These are phyloP conservation scores for Colletotrichum nymphaeae DNA, from an alignment of 2,329 filamentous ascomycete genomes.

Conservation along the genomic window DNA sequence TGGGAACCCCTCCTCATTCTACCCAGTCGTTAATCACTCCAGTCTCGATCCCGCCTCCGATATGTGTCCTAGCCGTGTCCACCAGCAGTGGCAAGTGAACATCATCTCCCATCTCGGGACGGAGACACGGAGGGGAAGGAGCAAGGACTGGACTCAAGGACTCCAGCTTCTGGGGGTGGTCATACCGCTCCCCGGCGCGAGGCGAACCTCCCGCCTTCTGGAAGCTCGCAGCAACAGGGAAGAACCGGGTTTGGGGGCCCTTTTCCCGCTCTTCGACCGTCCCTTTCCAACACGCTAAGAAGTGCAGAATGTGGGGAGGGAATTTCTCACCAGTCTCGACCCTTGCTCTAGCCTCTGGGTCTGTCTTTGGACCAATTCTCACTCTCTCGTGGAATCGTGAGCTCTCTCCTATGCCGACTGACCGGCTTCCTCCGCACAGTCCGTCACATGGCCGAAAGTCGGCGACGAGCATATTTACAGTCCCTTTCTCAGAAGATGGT, in stretches of 20 bases:
- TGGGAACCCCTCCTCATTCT: not conserved
- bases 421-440: not conserved
- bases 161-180: constrained; percentile 1
- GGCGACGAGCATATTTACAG: not conserved
- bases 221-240: constrained; percentile 3
- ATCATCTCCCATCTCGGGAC: constrained; percentile 23
- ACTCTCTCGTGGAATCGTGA: not conserved
- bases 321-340: not conserved
- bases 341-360: not conserved
- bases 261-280: not conserved
- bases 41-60: not conserved
- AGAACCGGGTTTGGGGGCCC: constrained; percentile 13
- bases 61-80: not conserved
- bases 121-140: not conserved
- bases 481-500: not conserved
- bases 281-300: constrained; percentile 15
- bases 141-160: not conserved
- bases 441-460: not conserved
- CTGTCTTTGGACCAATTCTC: no score
- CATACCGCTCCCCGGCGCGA: constrained; percentile 2
- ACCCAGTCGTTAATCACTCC: not conserved
- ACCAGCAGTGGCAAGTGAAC: not conserved
- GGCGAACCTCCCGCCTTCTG: constrained; percentile 22
- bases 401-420: not conserved
- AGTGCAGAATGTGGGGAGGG: constrained; percentile 19